A percentile compares a stretch with the other conserved stretches of the same genome.
These are phyloP conservation scores for Alternaria infectoria DNA, from an alignment of 2,329 filamentous ascomycete genomes.

Conservation along the genomic window DNA sequence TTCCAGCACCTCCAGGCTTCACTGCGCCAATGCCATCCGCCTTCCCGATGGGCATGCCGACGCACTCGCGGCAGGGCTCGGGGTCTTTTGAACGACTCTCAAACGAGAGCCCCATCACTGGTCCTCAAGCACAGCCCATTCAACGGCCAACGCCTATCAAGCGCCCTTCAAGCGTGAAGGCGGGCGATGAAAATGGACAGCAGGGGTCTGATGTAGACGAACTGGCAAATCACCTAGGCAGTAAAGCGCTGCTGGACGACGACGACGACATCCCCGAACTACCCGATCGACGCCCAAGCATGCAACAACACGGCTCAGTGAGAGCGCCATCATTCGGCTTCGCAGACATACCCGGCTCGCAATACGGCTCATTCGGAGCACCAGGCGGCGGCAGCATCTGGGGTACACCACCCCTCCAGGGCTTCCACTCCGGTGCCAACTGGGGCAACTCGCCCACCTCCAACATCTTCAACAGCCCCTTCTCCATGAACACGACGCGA, in stretches of 20 bases:
- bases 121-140: slow-evolving; percentile 72
- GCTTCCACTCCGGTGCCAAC: slow-evolving; percentile 45
- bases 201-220: slow-evolving; percentile 68
- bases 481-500: slow-evolving; percentile 34
- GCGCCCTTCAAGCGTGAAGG: slow-evolving; percentile 75
- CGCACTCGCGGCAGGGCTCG: slow-evolving; percentile 79
- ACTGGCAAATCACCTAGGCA: slow-evolving; percentile 81
- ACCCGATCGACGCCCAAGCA: slow-evolving; percentile 57
- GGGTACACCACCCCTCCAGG: slow-evolving; percentile 51
- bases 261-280: slow-evolving; percentile 64
- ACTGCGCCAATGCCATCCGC: slow-evolving; percentile 42
- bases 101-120: slow-evolving; percentile 59
- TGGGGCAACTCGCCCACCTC: slow-evolving; percentile 52
- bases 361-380: slow-evolving; percentile 42
- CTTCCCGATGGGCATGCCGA: slow-evolving; percentile 52
- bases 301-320: slow-evolving; percentile 43
- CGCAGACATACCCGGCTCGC: slow-evolving; percentile 38
- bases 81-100: slow-evolving; percentile 62
- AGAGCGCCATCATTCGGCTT: slow-evolving; percentile 43
- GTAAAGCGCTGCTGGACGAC: slow-evolving; percentile 81
- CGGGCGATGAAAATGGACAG: slow-evolving; percentile 54
- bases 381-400: slow-evolving; percentile 47
- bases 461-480: slow-evolving; percentile 40
- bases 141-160: slow-evolving; percentile 86
- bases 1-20: slow-evolving; percentile 50